Conservation (phyloP, 2,329 filamentous ascomycete genomes). For the Beauveria bassiana region DNA sequence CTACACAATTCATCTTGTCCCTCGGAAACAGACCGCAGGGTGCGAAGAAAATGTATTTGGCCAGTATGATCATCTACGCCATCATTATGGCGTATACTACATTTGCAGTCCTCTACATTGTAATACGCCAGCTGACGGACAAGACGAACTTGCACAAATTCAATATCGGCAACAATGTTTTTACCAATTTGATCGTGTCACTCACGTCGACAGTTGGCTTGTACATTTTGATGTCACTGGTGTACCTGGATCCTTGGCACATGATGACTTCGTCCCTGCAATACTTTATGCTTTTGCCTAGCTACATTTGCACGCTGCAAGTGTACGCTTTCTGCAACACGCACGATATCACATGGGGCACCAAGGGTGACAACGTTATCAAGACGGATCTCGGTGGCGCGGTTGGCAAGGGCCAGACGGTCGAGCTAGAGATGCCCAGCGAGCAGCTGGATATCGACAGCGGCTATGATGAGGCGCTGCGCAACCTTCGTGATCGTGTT, state of each 20-base stretch:
- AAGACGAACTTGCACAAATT: slow-evolving; percentile 38
- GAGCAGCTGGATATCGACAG: slow-evolving; percentile 98
- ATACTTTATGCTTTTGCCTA: slow-evolving; percentile 87
- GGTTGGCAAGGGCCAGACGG: slow-evolving; percentile 67
- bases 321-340: slow-evolving; percentile 99
- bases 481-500: slow-evolving; percentile 88
- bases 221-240: slow-evolving; percentile 92
- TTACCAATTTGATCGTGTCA: slow-evolving; percentile 90
- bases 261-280: slow-evolving; percentile 89
- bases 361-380: slow-evolving; percentile 94
- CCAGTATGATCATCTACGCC: slow-evolving; percentile 80
- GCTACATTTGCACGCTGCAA: slow-evolving; percentile 94
- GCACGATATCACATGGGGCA: slow-evolving; percentile 98
- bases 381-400: slow-evolving; percentile 88
- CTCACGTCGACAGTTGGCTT: slow-evolving; percentile 83
- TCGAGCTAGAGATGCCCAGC: slow-evolving; percentile 94
- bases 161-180: slow-evolving; percentile 73
- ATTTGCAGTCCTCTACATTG: slow-evolving; percentile 83
- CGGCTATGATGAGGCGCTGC: slow-evolving; percentile 92
- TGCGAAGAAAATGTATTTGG: slow-evolving; percentile 81
- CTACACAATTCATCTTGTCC: slow-evolving; percentile 90
- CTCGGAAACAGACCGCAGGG: slow-evolving; percentile 96
- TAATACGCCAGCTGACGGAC: slow-evolving; percentile 67
- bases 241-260: slow-evolving; percentile 98
- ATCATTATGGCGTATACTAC: slow-evolving; percentile 95